Percentiles rank a stretch among this genome's conserved stretches.
These are phyloP conservation scores for Gossypium rotundifolium DNA, from an alignment of 345 rosid genomes.

Conservation along the genomic window DNA sequence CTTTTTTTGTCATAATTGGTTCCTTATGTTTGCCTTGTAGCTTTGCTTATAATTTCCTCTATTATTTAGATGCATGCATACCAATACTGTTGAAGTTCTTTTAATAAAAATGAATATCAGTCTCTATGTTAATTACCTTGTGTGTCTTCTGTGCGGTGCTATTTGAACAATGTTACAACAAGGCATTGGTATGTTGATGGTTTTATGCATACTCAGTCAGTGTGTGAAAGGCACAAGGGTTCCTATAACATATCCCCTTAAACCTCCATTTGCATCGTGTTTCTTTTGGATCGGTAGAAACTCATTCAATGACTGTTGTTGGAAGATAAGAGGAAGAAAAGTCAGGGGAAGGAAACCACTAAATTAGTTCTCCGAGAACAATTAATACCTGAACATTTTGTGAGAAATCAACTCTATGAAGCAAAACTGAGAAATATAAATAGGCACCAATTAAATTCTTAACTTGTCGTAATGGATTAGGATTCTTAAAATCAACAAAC, in stretches of 20 bases:
- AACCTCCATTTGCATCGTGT: not conserved
- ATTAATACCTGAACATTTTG: not conserved
- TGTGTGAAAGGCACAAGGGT: not conserved
- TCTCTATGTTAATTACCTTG: not conserved
- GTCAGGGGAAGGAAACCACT: not conserved
- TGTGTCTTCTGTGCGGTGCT: not conserved
- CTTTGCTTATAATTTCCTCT: not conserved
- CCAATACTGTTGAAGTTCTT: not conserved
- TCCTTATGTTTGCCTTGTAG: not conserved
- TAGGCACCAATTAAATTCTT: not conserved
- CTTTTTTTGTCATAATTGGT: not conserved
- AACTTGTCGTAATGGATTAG: not conserved
- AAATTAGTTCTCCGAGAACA: not conserved
- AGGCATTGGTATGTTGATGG: not conserved
- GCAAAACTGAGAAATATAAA: not conserved
- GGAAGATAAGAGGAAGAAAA: not conserved
- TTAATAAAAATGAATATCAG: not conserved
- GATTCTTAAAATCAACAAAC: not conserved
- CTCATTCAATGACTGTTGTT: not conserved
- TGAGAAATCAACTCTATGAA: not conserved
- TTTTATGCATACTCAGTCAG: not conserved
- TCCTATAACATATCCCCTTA: not conserved
- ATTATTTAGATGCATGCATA: not conserved
- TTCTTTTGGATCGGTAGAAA: not conserved
- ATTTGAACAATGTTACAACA: not conserved